Evolutionary conservation across 768 basidiomycete genomes (phyloP), one percentile per base, ranked within the genome.

Genomic region (Ephemerocybe angulata): DNA sequence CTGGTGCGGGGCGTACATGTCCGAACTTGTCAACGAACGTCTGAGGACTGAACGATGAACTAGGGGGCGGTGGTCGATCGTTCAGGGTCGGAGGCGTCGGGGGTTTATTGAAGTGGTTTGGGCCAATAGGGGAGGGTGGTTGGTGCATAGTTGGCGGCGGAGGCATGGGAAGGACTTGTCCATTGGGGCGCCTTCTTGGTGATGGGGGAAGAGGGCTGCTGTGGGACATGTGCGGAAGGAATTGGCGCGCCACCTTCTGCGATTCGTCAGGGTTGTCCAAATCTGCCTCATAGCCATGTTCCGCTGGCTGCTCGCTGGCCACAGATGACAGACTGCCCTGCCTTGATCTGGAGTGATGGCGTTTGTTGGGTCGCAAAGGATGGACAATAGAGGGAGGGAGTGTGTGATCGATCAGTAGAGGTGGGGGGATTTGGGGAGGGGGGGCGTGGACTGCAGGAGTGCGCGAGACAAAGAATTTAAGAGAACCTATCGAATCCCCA

Each of bases 381-480:
- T 66, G 70, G 47, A 74, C 63, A 50, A 57, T 50, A 46, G 58
- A 83, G 74, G 37, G 66, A 57, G 37, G 69, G 65, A 21, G 68
- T 64, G 25, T 67, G 61, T 40, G 60, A 17, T 63, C 59, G 52
- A 61, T 65, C 58, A 59, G 73, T 62, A 57, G 75, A 64, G 43
- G 72, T 63, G 56, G 53, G 31, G 48, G 57, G 19, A 37, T 52
- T 31, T 44, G 57, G 19, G 54, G 57, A 49, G 40, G 57, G 56
- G 56, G 69, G 12, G 52, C 35, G 30, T 55, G 66, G 15, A 67
- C 68, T 4, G 71, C 68, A 5, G 66, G 64, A 3, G 72, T 67
- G 5, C 70, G 72, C 38, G 85, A 85, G 25, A 94, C 85, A 54
- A 94, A 77, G 58, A 97, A 87, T 69, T 94, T 94, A 64, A 96